phyloP scores from a whole-genome alignment of 352 stramenopile genomes.

The Saprolegnia parasitica region DNA sequence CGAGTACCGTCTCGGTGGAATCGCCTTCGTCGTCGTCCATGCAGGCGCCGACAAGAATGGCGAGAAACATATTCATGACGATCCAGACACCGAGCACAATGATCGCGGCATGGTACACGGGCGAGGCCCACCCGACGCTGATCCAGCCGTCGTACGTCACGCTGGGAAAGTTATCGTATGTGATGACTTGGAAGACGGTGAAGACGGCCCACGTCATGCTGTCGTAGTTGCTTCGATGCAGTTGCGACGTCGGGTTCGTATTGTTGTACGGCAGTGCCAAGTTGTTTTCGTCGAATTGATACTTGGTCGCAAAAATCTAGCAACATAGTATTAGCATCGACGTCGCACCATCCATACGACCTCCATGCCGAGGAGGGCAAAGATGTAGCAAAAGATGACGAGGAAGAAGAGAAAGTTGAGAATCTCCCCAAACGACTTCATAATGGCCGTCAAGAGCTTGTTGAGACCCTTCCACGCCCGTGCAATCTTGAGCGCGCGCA shows the following conservation, averaged over 20 bases:
- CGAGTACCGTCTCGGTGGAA: not conserved
- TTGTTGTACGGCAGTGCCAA: constrained; percentile 20
- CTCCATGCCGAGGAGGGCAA: constrained; percentile 54
- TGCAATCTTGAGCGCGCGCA: constrained; percentile 93
- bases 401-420: constrained; percentile 92
- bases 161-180: constrained; percentile 92
- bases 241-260: constrained; percentile 15
- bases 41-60: constrained; percentile 90
- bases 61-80: constrained; percentile 93
- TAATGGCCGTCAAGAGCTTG: constrained; percentile 89
- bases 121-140: constrained; percentile 53
- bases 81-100: constrained; percentile 89
- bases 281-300: constrained; percentile 79
- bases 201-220: constrained; percentile 68
- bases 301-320: constrained; percentile 92
- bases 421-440: constrained; percentile 87
- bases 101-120: constrained; percentile 76
- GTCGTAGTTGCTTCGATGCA: constrained; percentile 82
- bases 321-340: no score
- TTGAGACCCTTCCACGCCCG: constrained; percentile 89
- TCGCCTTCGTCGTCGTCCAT: constrained; percentile 54
- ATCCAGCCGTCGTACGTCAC: constrained; percentile 92
- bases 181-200: constrained; percentile 92
- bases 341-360: no score
- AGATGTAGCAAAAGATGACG: constrained; percentile 95